Base-by-base conservation (phyloP, 352 stramenopile species). In the Pythium apleroticum region DNA sequence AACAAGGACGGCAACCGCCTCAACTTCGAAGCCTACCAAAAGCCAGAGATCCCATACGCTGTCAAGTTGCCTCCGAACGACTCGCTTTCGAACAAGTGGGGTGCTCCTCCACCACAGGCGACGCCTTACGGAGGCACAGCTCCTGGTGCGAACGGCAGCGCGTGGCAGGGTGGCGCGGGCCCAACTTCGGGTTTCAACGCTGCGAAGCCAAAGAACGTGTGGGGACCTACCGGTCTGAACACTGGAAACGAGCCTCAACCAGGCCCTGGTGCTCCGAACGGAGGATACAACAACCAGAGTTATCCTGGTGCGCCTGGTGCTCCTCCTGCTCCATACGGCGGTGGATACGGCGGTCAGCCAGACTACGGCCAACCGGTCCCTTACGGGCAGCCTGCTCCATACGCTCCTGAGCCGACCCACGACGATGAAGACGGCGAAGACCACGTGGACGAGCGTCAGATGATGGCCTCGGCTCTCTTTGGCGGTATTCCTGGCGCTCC, bases 381-480 rank as follows among this genome's bases (percentile, higher is more conserved):
- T 37, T 65, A 82, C 65, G 69, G 15, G 46, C 37, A n/a, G 48
- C 55, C 27, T n/a, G 37, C 54, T 50, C 25, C 37, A 48, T 65
- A 82, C 65, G 69, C 17, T 53, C 22, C 62, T 24, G 65, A 73
- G 17, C 63, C 52, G 10, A 15, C 64, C 8, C 60, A 69, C 4
- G 74, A 87, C 6, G 61, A 78, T 12, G 77, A 92, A 31, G 80
- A 89, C 43, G 73, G 75, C 22, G 84, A 91, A 11, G 71, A 70
- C 10, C 61, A 80, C 7, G 75, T 91, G 2, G 79, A 95, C 46
- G 86, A 96, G 65, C 84, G 87, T 43, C 72, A 81, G 54, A 87
- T 93, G 66, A 90, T 98, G 80, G 97, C 97, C 41, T 97, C 95
- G 14, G 95, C 95, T 10, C 88, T 99, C 52, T 99, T 99, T 76